phyloP scores from a whole-genome alignment of 805 yeast species.

The Yamadazyma laniorum region DNA sequence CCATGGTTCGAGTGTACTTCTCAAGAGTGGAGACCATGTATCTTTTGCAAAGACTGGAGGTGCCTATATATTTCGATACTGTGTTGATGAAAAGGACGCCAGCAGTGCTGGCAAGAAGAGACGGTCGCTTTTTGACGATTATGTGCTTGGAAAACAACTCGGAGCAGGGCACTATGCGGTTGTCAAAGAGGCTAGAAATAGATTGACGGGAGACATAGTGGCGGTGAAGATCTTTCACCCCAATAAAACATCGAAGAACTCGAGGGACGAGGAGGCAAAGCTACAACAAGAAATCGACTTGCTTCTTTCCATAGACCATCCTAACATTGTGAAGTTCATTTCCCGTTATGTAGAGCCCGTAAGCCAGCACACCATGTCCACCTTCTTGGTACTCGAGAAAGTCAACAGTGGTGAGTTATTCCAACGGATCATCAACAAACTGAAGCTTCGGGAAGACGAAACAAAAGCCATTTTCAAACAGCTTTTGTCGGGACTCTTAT shows the following conservation, averaged over 20 bases:
- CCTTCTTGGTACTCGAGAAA: slow-evolving; percentile 68
- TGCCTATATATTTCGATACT: slow-evolving; percentile 49
- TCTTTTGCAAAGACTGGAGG: slow-evolving; percentile 54
- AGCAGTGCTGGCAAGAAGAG: slow-evolving; percentile 16
- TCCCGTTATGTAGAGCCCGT: slow-evolving; percentile 55
- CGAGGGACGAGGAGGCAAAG: slow-evolving; percentile 35
- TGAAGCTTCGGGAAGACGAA: slow-evolving; percentile 59
- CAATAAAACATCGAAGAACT: slow-evolving; percentile 26
- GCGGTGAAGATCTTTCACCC: slow-evolving; percentile 78
- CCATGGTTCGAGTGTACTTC: slow-evolving; percentile 44
- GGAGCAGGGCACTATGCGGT: slow-evolving; percentile 82
- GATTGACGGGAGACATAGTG: slow-evolving; percentile 55
- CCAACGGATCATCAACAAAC: slow-evolving; percentile 66
- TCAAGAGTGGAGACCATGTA: slow-evolving; percentile 64
- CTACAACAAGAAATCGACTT: slow-evolving; percentile 69
- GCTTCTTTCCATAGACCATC: slow-evolving; percentile 62
- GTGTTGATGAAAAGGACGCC: slow-evolving; percentile 21
- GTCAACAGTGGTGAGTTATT: slow-evolving; percentile 75
- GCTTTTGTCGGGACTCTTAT: slow-evolving; percentile 36
- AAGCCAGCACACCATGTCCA: slow-evolving; percentile 49
- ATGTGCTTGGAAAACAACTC: slow-evolving; percentile 54
- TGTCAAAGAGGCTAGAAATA: slow-evolving; percentile 67
- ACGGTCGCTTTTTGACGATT: slow-evolving; percentile 56
- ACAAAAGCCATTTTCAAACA: slow-evolving; percentile 57
- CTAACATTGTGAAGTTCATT: slow-evolving; percentile 65